Evolutionary conservation across 2,329 filamentous ascomycete species (phyloP).

Genomic region (Colletotrichum neosansevieriae): DNA sequence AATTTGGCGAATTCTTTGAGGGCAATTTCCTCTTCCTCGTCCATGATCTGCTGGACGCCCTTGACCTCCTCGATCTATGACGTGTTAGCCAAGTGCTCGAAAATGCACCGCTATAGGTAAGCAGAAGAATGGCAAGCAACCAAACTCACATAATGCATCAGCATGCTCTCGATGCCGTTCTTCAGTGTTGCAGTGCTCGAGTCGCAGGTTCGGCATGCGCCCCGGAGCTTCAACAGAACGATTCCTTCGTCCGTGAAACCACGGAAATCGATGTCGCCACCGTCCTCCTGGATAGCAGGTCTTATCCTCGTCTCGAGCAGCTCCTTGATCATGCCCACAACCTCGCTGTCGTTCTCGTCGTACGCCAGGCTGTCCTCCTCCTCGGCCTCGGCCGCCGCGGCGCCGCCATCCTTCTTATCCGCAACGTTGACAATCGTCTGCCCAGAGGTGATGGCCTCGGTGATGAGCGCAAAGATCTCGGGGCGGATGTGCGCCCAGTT

Average conservation of each 20-base stretch:
- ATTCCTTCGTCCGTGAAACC: conserved; percentile 84
- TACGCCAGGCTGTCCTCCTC: conserved; percentile 82
- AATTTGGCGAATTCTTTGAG: conserved; percentile 92
- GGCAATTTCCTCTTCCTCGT: conserved; percentile 91
- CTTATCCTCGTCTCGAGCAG: conserved; percentile 93
- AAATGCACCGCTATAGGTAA: not conserved
- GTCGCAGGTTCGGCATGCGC: conserved; percentile 95
- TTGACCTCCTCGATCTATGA: conserved; percentile 92
- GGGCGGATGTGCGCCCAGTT: conserved; percentile 97
- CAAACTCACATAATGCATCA: conserved; percentile 89
- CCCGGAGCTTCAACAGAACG: conserved; percentile 88
- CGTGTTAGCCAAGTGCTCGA: conserved; percentile 45
- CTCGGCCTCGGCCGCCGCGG: conserved; percentile 51
- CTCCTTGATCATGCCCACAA: conserved; percentile 99
- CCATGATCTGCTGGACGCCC: conserved; percentile 89
- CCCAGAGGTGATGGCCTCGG: conserved; percentile 88
- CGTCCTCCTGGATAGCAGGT: conserved; percentile 96
- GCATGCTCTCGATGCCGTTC: conserved; percentile 98
- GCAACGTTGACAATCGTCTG: conserved; percentile 82
- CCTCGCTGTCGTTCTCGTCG: conserved; percentile 91
- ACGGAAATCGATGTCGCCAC: conserved; percentile 95
- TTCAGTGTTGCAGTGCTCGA: conserved; percentile 96
- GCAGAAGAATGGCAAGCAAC: not conserved
- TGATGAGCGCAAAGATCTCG: conserved; percentile 95
- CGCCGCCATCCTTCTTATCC: conserved; percentile 68